Percentiles rank a stretch among this genome's conserved stretches.
These are phyloP conservation scores for Curvularia verruculosa DNA, from an alignment of 2,329 filamentous ascomycete genomes.

Conservation along the genomic window DNA sequence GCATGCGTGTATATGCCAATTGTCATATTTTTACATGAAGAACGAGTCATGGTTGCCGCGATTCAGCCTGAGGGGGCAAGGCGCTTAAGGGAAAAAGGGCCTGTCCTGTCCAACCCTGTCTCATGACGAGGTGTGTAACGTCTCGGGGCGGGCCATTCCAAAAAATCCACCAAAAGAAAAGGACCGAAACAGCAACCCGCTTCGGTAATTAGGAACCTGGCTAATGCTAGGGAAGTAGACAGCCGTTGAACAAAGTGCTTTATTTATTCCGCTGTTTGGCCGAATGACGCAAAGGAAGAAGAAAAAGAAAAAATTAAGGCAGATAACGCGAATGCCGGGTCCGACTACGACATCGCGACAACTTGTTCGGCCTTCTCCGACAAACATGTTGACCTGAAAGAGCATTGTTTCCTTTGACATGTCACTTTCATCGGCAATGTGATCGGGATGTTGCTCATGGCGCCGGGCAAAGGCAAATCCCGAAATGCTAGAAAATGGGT, in stretches of 20 bases:
- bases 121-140: slow-evolving; percentile 2
- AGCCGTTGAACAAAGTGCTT: neutral
- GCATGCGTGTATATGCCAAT: neutral
- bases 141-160: slow-evolving; percentile 15
- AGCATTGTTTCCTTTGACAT: neutral
- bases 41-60: neutral
- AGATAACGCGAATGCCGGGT: slow-evolving; percentile 5
- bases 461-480: neutral
- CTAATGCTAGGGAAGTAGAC: neutral
- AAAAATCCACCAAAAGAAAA: slow-evolving; percentile 10
- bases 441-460: neutral
- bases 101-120: too few relatives aligned
- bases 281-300: slow-evolving; percentile 9
- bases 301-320: slow-evolving; percentile 2
- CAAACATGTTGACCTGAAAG: neutral
- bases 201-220: neutral
- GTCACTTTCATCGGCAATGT: neutral
- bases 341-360: neutral
- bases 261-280: neutral
- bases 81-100: neutral
- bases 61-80: neutral
- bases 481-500: neutral
- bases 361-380: neutral
- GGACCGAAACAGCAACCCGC: slow-evolving; percentile 4
- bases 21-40: too few relatives aligned